Evolutionary conservation across 129 eudicot species (phyloP).

Genomic region (Calendula officinalis): DNA sequence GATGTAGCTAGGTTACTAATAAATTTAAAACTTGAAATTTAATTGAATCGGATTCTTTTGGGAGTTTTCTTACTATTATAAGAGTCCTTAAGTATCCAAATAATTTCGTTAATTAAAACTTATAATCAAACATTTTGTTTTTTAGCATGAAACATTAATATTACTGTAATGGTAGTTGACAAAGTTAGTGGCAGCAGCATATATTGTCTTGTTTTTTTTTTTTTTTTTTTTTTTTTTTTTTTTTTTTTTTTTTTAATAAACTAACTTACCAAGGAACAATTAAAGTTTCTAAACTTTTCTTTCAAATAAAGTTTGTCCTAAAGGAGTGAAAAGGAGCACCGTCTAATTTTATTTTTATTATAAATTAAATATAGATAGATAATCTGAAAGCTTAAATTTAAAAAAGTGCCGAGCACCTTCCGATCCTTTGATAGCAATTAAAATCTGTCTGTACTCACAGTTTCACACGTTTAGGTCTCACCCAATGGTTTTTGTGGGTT

Average conservation of each 20-base stretch:
- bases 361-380: too few relatives aligned
- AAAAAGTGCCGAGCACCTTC: too few relatives aligned
- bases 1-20: constrained; percentile 5
- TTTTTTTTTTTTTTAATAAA: not conserved
- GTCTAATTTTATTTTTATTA: constrained; percentile 4
- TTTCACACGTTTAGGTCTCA: too few relatives aligned
- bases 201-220: constrained; percentile 28
- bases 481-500: too few relatives aligned
- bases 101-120: too few relatives aligned
- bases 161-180: constrained; percentile 20
- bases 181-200: constrained; percentile 51
- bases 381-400: too few relatives aligned
- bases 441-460: too few relatives aligned
- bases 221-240: not conserved
- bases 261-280: constrained; percentile 31
- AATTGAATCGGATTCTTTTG: constrained; percentile 34
- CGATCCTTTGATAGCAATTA: too few relatives aligned
- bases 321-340: constrained; percentile 34
- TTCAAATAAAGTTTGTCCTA: constrained; percentile 21
- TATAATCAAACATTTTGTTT: not conserved
- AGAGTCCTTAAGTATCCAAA: too few relatives aligned
- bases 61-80: constrained; percentile 8
- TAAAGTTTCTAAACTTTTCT: constrained; percentile 32
- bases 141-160: not conserved
- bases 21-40: not conserved